phyloP scores from a whole-genome alignment of 345 rosid genomes.

The Excoecaria agallocha region DNA sequence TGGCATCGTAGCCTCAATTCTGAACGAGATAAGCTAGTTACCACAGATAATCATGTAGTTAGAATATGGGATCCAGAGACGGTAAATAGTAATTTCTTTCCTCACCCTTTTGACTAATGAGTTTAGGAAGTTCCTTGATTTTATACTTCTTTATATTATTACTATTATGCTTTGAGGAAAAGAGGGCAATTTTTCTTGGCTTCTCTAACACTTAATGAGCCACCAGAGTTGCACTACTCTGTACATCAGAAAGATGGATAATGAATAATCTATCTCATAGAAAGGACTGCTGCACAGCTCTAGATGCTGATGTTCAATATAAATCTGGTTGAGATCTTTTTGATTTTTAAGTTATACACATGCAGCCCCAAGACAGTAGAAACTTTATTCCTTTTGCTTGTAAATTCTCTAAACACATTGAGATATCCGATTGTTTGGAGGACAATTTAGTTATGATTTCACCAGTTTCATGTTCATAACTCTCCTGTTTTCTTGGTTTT shows the following conservation, averaged over 20 bases:
- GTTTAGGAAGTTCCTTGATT: neutral
- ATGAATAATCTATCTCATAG: neutral
- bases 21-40: constrained; percentile 67
- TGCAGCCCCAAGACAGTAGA: too few species aligned
- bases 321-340: neutral
- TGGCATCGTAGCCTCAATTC: constrained; percentile 86
- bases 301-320: neutral
- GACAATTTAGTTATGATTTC: neutral
- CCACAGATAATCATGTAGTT: constrained; percentile 80
- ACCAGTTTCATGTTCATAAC: neutral
- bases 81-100: constrained; percentile 35
- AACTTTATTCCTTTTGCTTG: neutral
- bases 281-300: neutral
- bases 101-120: constrained; percentile 2
- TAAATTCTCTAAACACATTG: neutral
- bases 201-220: neutral
- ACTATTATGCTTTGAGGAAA: neutral
- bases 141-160: neutral
- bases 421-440: neutral
- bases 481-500: neutral
- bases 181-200: neutral
- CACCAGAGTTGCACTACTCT: neutral
- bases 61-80: constrained; percentile 97
- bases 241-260: neutral
- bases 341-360: too few species aligned